Evolutionary conservation across 805 yeast genomes (phyloP).

Genomic region (Barnettozyma sp.): DNA sequence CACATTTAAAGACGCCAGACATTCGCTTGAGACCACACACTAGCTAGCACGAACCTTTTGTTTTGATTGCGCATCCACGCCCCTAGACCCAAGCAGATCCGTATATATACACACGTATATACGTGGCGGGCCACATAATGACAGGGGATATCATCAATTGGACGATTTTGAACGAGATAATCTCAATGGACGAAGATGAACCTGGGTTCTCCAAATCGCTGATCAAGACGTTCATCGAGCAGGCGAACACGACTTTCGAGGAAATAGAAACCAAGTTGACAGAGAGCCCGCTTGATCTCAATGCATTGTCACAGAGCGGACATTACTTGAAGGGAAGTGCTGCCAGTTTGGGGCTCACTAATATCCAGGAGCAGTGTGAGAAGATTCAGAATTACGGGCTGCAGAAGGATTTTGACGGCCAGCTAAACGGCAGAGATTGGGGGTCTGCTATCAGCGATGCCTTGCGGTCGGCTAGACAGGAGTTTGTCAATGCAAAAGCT

Average conservation of each 20-base stretch:
- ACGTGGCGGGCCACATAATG: too few species aligned
- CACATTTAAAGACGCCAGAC: too few species aligned
- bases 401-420: conserved; percentile 29
- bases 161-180: conserved; percentile 79
- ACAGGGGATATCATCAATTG: conserved; percentile 82
- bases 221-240: conserved; percentile 81
- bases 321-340: conserved; percentile 95
- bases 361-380: conserved; percentile 84
- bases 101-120: too few species aligned
- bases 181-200: conserved; percentile 95
- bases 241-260: conserved; percentile 72
- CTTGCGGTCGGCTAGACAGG: conserved; percentile 41
- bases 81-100: too few species aligned
- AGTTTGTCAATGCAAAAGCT: conserved; percentile 42
- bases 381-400: conserved; percentile 84
- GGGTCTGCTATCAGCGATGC: conserved; percentile 44
- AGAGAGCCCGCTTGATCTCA: conserved; percentile 34
- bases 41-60: too few species aligned
- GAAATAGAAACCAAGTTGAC: conserved; percentile 50
- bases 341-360: conserved; percentile 81
- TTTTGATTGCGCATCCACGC: too few species aligned
- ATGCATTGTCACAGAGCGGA: conserved; percentile 66
- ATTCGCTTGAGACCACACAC: too few species aligned
- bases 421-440: conserved; percentile 23
- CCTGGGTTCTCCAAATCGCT: conserved; percentile 80